These are phyloP conservation scores for Myrica gale DNA, from an alignment of 306 rosid genomes.

Conservation along the genomic window DNA sequence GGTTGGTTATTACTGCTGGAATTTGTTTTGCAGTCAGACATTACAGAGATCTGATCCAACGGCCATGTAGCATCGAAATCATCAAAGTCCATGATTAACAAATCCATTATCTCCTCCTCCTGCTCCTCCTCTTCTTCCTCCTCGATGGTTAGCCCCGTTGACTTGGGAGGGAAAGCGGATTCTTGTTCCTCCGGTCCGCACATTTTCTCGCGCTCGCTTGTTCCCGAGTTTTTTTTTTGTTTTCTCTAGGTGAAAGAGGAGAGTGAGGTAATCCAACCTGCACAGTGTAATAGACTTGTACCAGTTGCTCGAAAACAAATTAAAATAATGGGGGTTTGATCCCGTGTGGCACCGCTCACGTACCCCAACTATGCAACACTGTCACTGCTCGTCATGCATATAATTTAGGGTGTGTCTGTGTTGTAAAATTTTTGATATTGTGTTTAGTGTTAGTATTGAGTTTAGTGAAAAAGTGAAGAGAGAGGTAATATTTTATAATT, in stretches of 20 bases:
- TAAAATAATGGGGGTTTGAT: conserved; percentile 6
- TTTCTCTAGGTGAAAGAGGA: not conserved
- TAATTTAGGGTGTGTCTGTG: too few species aligned
- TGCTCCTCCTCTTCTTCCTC: not conserved
- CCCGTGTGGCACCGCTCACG: not conserved
- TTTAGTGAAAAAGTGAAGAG: too few species aligned
- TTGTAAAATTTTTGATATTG: too few species aligned
- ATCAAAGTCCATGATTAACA: conserved; percentile 73
- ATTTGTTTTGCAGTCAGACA: conserved; percentile 19
- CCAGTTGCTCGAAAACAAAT: conserved; percentile 9
- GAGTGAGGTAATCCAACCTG: not conserved
- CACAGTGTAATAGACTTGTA: conserved; percentile 5
- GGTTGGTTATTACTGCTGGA: conserved; percentile 12
- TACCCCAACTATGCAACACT: not conserved
- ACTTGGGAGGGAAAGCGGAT: conserved; percentile 35
- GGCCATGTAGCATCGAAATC: conserved; percentile 85
- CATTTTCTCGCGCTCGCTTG: conserved; percentile 33
- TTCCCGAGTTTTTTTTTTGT: not conserved
- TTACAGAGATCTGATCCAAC: conserved; percentile 56
- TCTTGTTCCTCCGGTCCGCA: conserved; percentile 56
- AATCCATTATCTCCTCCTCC: conserved; percentile 12
- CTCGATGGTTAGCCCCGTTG: conserved; percentile 24
- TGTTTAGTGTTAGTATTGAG: too few species aligned
- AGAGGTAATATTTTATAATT: too few species aligned
- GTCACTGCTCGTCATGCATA: too few species aligned